These are phyloP conservation scores for Penicillium thymicola DNA, from an alignment of 2,329 filamentous ascomycete genomes.

Conservation along the genomic window DNA sequence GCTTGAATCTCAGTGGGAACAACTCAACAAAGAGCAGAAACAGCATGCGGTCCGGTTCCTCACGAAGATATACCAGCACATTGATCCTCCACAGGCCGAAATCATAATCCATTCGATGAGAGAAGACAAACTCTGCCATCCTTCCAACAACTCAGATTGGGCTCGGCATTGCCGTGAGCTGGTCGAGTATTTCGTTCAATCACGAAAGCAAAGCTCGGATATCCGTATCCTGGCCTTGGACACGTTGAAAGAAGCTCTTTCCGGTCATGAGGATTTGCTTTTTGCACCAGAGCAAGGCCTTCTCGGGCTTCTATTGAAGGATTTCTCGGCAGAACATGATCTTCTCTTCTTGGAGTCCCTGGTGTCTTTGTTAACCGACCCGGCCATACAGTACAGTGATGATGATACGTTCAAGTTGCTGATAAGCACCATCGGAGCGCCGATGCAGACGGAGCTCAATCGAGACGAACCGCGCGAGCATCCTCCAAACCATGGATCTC, in stretches of 20 bases:
- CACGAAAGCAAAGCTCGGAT: constrained; percentile 38
- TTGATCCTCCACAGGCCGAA: constrained; percentile 40
- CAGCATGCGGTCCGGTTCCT: constrained; percentile 37
- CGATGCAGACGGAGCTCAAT: constrained; percentile 35
- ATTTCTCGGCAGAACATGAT: constrained; percentile 38
- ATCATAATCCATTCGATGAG: constrained; percentile 37
- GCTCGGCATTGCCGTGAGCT: constrained; percentile 33
- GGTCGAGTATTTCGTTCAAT: constrained; percentile 37
- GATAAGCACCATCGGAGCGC: constrained; percentile 33
- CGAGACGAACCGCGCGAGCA: constrained; percentile 40
- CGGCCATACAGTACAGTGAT: constrained; percentile 28
- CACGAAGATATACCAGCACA: constrained; percentile 34
- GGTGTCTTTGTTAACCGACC: constrained; percentile 39
- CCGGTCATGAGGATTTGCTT: constrained; percentile 28
- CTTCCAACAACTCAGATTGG: constrained; percentile 32
- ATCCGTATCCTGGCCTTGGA: constrained; percentile 41
- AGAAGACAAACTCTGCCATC: constrained; percentile 34
- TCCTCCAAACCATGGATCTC: constrained; percentile 28
- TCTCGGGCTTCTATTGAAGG: constrained; percentile 31
- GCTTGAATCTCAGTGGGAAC: constrained; percentile 39
- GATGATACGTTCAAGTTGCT: constrained; percentile 33
- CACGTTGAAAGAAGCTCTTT: constrained; percentile 40
- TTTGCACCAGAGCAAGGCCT: constrained; percentile 35
- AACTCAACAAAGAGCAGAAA: constrained; percentile 35
- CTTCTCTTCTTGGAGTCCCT: constrained; percentile 39